phyloP scores from a whole-genome alignment of 2,329 filamentous ascomycete species.

The Penicillium vulpinum region DNA sequence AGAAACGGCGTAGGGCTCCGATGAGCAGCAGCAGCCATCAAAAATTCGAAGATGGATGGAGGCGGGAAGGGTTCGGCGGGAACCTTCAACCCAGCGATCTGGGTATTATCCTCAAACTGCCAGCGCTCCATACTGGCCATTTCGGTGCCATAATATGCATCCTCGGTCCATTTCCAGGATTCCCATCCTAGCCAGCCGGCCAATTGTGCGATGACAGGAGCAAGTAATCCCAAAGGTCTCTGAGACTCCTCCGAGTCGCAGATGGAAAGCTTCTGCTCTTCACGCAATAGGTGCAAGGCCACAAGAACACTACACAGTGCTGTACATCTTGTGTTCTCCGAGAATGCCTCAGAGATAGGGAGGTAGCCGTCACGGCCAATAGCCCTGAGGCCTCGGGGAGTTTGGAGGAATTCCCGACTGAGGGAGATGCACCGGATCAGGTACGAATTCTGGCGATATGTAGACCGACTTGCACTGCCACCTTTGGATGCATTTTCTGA shows the following conservation, averaged over 20 bases:
- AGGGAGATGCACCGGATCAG: slow-evolving; percentile 54
- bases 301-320: slow-evolving; percentile 69
- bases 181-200: slow-evolving; percentile 77
- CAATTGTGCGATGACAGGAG: slow-evolving; percentile 77
- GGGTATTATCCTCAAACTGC: slow-evolving; percentile 57
- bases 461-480: slow-evolving; percentile 23
- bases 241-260: slow-evolving; percentile 52
- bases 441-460: slow-evolving; percentile 43
- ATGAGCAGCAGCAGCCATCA: slow-evolving; percentile 46
- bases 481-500: slow-evolving; percentile 15
- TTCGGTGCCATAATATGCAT: slow-evolving; percentile 62
- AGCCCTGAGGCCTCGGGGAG: slow-evolving; percentile 57
- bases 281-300: slow-evolving; percentile 79
- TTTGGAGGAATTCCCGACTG: slow-evolving; percentile 65
- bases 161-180: slow-evolving; percentile 56
- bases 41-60: slow-evolving; percentile 60
- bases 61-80: slow-evolving; percentile 55
- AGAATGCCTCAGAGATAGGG: slow-evolving; percentile 59
- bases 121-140: slow-evolving; percentile 56
- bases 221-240: slow-evolving; percentile 55
- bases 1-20: slow-evolving; percentile 45
- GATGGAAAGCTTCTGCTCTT: slow-evolving; percentile 82
- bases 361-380: slow-evolving; percentile 62
- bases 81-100: slow-evolving; percentile 46
- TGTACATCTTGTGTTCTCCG: slow-evolving; percentile 59